A percentile compares a stretch with the other conserved stretches of the same genome.
These are phyloP conservation scores for Pseudohyphozyma bogoriensis DNA, from an alignment of 768 basidiomycete genomes.

Conservation along the genomic window DNA sequence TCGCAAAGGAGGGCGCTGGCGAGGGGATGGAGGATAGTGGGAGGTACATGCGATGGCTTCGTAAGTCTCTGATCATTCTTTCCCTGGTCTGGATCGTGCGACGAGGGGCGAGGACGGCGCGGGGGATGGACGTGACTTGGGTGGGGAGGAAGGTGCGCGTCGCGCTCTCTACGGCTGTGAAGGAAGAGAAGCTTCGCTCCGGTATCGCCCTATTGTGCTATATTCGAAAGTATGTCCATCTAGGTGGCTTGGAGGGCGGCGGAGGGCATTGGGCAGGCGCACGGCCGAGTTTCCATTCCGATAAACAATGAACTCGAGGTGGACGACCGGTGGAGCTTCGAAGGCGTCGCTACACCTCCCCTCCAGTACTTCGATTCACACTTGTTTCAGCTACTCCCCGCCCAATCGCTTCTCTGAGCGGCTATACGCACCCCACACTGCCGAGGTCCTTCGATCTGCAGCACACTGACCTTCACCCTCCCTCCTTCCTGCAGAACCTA, in stretches of 20 bases:
- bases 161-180: neutral
- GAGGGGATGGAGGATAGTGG: neutral
- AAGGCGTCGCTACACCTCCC: too few relatives aligned
- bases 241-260: neutral
- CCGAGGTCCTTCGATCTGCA: too few relatives aligned
- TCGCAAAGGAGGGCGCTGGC: neutral
- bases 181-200: neutral
- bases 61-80: neutral
- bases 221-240: neutral
- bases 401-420: neutral
- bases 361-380: neutral
- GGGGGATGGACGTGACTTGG: neutral
- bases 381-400: neutral
- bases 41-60: neutral
- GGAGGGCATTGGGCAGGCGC: too few relatives aligned
- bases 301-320: too few relatives aligned
- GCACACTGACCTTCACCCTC: neutral
- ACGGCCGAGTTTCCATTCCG: too few relatives aligned
- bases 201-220: neutral
- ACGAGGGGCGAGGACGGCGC: neutral
- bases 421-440: neutral
- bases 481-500: conserved; percentile 45
- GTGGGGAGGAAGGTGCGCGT: neutral
- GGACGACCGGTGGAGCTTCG: too few relatives aligned
- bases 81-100: too few relatives aligned